Evolutionary conservation across 768 basidiomycete species (phyloP), one percentile per base, ranked within the genome.

Genomic region (Rhodotorula diobovata): DNA sequence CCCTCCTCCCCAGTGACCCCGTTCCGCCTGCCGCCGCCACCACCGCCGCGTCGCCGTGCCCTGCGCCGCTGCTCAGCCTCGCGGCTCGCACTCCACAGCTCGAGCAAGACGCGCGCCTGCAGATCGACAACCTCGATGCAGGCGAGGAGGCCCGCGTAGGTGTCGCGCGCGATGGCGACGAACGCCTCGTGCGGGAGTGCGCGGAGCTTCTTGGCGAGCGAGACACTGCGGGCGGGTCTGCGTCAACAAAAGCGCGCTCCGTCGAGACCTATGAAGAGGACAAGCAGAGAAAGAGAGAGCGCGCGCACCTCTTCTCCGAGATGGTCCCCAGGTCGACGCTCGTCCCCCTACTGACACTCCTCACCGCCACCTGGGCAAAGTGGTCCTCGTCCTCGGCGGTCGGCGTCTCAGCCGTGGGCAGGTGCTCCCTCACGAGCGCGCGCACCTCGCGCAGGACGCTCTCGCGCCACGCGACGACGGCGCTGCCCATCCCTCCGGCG

Each of bases 371-470:
- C 30, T 57, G 60, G 20, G 67, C 73, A 45, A 71, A 74, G 4
- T 56, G 63, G 34, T 74, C 73, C 23, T 74, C 73, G 5, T 74
- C 69, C 21, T 74, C 73, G 37, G 15, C 51, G 25, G 63, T 30
- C 16, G 58, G 39, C 34, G 48, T 62, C 25, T 66, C 73, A 0
- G 59, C 16, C 0, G 73, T 62, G 2, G 73, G 73, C 2, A 74
- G 51, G 14, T 74, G 70, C 70, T 69, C 70, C 48, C 74, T 41
- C 15, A 75, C 74, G 54, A 66, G 50, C 4, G 74, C 63, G 62
- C 86, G 86, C 53, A 92, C 79, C 41, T 76, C 76, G 41, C 76
- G 61, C 55, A 79, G 76, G 30, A 79, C 78, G 8, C 74, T 76
- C 43, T 79, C 79, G 50, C 80, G 61, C 81, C 81, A 82, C 12